Evolutionary conservation across 495 filamentous ascomycete species (phyloP).

Genomic region (Neurospora discreta): DNA sequence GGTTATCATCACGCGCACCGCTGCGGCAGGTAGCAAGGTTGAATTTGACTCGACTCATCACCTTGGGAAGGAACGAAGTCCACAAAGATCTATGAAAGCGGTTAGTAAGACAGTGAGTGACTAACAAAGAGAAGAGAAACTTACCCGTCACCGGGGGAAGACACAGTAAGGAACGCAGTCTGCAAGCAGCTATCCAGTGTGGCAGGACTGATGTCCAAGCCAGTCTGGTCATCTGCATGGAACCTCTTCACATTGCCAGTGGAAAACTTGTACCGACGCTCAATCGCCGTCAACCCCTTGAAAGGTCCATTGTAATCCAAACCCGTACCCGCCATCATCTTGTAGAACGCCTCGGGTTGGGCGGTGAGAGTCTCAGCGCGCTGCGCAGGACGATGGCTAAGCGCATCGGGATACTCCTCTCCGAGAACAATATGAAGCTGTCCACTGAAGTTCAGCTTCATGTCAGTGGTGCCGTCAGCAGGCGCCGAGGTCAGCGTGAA

Average conservation of each 20-base stretch:
- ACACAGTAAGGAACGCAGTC: slow-evolving; percentile 29
- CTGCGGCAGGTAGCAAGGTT: slow-evolving; percentile 25
- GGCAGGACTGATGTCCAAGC: slow-evolving; percentile 32
- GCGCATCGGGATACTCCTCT: slow-evolving; percentile 7
- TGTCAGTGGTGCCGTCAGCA: slow-evolving; percentile 21
- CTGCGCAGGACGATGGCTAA: slow-evolving; percentile 15
- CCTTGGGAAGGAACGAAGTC: slow-evolving; percentile 32
- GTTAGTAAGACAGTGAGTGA: neutral
- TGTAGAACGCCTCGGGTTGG: slow-evolving; percentile 30
- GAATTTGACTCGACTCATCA: slow-evolving; percentile 26
- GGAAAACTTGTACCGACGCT: slow-evolving; percentile 34
- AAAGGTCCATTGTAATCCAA: slow-evolving; percentile 35
- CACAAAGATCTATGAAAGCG: slow-evolving; percentile 18
- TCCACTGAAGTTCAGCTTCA: slow-evolving; percentile 28
- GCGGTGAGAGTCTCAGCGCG: slow-evolving; percentile 24
- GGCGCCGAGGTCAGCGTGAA: slow-evolving; percentile 27
- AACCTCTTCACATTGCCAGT: slow-evolving; percentile 24
- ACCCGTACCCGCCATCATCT: slow-evolving; percentile 31
- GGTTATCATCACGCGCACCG: slow-evolving; percentile 4
- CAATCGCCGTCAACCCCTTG: slow-evolving; percentile 24
- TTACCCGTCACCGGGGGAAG: slow-evolving; percentile 31
- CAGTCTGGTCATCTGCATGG: slow-evolving; percentile 22
- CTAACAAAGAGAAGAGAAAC: neutral
- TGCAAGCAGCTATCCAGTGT: slow-evolving; percentile 40
- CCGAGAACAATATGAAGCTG: slow-evolving; percentile 23